Evolutionary conservation across 768 basidiomycete species (phyloP).

Genomic region (Lactifluus echinatus): DNA sequence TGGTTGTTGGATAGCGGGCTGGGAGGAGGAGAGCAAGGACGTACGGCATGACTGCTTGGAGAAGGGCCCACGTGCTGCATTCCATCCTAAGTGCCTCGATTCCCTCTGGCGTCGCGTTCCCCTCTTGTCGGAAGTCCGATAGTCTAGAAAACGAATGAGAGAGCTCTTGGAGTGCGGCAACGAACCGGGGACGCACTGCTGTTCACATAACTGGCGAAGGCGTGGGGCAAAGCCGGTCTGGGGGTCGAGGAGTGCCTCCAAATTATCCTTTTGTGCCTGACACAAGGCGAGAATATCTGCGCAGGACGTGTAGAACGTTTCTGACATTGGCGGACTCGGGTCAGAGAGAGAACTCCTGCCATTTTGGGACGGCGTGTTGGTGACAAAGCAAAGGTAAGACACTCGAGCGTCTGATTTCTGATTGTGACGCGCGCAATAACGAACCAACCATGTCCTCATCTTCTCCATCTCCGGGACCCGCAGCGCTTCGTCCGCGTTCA

Average conservation of each 20-base stretch:
- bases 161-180: background rate
- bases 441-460: too few relatives aligned
- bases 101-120: conserved; percentile 39
- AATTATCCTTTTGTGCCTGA: conserved; percentile 46
- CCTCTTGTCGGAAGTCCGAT: conserved; percentile 42
- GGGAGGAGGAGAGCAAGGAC: conserved; percentile 26
- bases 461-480: too few relatives aligned
- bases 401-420: too few relatives aligned
- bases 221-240: conserved; percentile 63
- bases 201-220: conserved; percentile 41
- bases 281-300: conserved; percentile 57
- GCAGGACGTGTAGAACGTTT: conserved; percentile 51
- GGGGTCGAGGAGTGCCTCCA: conserved; percentile 54
- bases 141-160: conserved; percentile 32
- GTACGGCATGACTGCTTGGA: conserved; percentile 72
- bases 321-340: conserved; percentile 32
- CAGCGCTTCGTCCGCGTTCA: too few relatives aligned
- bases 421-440: too few relatives aligned
- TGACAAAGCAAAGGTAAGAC: too few relatives aligned
- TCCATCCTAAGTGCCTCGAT: conserved; percentile 61
- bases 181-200: conserved; percentile 41
- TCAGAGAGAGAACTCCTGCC: background rate
- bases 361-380: background rate
- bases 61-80: conserved; percentile 71
- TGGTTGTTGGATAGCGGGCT: background rate